Base-by-base conservation (phyloP, 768 basidiomycete genomes). In the Amanita fuliginea region DNA sequence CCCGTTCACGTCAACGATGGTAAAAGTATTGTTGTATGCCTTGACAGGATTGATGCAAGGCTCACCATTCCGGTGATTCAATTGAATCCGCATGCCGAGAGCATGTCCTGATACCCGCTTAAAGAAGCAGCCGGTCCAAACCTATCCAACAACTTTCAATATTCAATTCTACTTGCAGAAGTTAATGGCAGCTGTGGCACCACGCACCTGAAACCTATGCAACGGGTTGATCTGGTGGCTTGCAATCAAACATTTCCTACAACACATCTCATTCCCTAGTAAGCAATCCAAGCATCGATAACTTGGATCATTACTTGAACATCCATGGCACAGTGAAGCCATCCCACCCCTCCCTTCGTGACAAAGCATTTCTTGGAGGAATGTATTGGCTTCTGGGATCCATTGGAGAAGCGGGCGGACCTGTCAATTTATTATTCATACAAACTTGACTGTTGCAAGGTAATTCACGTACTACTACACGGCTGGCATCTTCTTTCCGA, bases 201-300 rank as follows among this genome's bases (percentile, higher is more conserved):
- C 4, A 43, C 46, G 5, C 4, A 56, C 55, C 54, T 55, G 47
- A 3, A 61, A 34, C 18, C 46, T 44, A 42, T 61, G 59, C 3
- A 59, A 47, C 0, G 53, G 60, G 11, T 9, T 41, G 7, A n/a
- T 21, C 4, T 4, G 22, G n/a, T 60, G 57, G 5, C 46, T 24
- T n/a, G 18, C 3, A 0, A 58, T 21, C 26, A 52, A 28, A 35
- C 59, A 61, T 18, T 5, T 9, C 6, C 4, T n/a, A 14, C 53
- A 55, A 7, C 47, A 34, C 4, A 57, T 21, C 11, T 53, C 49
- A 3, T 33, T 10, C 0, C n/a, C n/a, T n/a, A 42, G 13, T 3
- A 52, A 36, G 19, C 58, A 60, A 10, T 57, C 53, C 0, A 49
- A 39, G 42, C 59, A 60, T 6, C 54, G 44, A 10, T 47, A 39